A percentile compares a stretch with the other conserved stretches of the same genome.
These are phyloP conservation scores for Microbotryum silenes-acaulis DNA, from an alignment of 1,284 basidiomycete species.

Conservation along the genomic window DNA sequence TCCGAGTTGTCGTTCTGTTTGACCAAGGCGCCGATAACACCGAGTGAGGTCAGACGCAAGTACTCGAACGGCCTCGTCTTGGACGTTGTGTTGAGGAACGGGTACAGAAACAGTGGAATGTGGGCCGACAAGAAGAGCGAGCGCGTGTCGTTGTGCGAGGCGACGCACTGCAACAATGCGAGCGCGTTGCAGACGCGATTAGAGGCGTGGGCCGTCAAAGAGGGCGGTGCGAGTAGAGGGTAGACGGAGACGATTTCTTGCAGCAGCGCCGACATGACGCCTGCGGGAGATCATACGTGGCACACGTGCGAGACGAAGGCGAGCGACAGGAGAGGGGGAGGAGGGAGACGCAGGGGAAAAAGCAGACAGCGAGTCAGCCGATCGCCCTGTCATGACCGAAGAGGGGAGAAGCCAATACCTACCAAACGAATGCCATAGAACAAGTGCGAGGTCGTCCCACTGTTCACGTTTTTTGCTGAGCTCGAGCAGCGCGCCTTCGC, in stretches of 20 bases:
- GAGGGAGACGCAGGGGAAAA: background rate
- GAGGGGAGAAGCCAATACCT: slow-evolving; percentile 40
- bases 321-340: background rate
- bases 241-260: slow-evolving; percentile 99
- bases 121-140: slow-evolving; percentile 88
- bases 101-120: slow-evolving; percentile 97
- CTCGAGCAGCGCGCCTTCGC: slow-evolving; percentile 83
- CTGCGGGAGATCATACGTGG: slow-evolving; percentile 44
- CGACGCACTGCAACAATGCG: slow-evolving; percentile 94
- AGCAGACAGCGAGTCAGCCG: background rate
- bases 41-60: slow-evolving; percentile 90
- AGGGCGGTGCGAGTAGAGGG: slow-evolving; percentile 88
- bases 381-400: background rate
- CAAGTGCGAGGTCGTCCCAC: slow-evolving; percentile 94
- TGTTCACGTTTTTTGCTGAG: slow-evolving; percentile 98
- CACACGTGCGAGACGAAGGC: background rate
- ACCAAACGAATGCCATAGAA: slow-evolving; percentile 99
- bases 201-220: slow-evolving; percentile 95
- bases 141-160: slow-evolving; percentile 86
- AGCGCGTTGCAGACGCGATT: slow-evolving; percentile 99
- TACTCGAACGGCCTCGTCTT: slow-evolving; percentile 99
- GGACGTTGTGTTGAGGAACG: slow-evolving; percentile 97
- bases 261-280: slow-evolving; percentile 95
- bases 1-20: slow-evolving; percentile 99
- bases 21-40: slow-evolving; percentile 96